These are phyloP conservation scores for Hirsutella thompsonii DNA, from an alignment of 2,329 filamentous ascomycete genomes.

Conservation along the genomic window DNA sequence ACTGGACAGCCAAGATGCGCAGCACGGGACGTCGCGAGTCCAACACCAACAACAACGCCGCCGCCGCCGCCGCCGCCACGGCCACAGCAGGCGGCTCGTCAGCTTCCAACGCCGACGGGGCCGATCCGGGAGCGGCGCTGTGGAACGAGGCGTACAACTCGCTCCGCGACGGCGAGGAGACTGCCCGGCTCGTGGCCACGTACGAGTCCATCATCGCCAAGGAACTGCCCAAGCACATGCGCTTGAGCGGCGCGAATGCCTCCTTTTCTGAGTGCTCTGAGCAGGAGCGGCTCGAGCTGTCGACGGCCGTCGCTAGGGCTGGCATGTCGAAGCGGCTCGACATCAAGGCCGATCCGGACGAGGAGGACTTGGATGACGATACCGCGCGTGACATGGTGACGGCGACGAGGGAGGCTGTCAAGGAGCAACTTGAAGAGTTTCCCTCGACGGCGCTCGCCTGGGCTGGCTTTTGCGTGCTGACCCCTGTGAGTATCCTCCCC, in stretches of 20 bases:
- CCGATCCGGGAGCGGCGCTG: constrained; percentile 5
- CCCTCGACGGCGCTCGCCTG: constrained; percentile 19
- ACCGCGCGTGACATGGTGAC: constrained; percentile 15
- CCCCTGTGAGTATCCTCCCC: constrained; percentile 15
- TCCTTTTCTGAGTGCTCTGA: constrained; percentile 10
- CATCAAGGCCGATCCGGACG: constrained; percentile 13
- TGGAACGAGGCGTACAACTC: constrained; percentile 22
- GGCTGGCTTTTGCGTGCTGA: constrained; percentile 23
- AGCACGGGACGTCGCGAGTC: background rate
- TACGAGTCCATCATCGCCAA: constrained; percentile 23
- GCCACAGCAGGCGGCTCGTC: too few relatives aligned
- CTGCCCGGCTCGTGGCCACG: constrained; percentile 17
- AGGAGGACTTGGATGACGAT: constrained; percentile 12
- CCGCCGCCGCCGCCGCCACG: constrained; percentile 10
- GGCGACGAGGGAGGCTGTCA: constrained; percentile 14
- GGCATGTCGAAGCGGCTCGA: constrained; percentile 16
- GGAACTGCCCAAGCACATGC: constrained; percentile 18
- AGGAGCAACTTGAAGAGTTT: constrained; percentile 12
- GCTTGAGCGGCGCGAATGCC: constrained; percentile 15
- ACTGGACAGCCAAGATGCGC: background rate
- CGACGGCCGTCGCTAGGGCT: constrained; percentile 16
- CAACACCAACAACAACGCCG: constrained; percentile 4
- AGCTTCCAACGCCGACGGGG: constrained; percentile 11
- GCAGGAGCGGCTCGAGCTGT: constrained; percentile 14
- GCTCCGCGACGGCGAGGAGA: constrained; percentile 15